Percentiles rank a stretch among this genome's conserved stretches.
phyloP scores from a whole-genome alignment of 2,329 filamentous ascomycete species.

The Lithohypha guttulata region DNA sequence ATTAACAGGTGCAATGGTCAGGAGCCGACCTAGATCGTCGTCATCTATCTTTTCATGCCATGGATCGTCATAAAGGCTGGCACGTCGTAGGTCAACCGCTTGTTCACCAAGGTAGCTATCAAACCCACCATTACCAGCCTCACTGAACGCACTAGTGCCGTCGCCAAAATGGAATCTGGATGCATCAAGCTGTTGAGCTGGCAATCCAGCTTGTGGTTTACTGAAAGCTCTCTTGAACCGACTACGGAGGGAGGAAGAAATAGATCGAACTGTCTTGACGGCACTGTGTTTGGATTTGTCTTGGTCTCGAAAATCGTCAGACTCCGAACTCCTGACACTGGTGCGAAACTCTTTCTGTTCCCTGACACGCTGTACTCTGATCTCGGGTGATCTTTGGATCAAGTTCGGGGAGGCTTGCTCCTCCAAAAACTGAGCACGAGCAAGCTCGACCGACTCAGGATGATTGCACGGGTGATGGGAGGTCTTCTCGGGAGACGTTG shows the following conservation, averaged over 20 bases:
- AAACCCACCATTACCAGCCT: constrained; percentile 8
- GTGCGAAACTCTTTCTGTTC: constrained; percentile 24
- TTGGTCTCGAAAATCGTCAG: constrained; percentile 8
- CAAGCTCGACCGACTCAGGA: constrained; percentile 30
- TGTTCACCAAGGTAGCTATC: constrained; percentile 11
- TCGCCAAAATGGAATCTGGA: constrained; percentile 19
- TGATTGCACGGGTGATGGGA: constrained; percentile 19
- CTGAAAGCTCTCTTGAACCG: constrained; percentile 33
- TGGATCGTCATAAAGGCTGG: constrained; percentile 10
- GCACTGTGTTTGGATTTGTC: background rate
- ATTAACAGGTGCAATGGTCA: constrained; percentile 10
- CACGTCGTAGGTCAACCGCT: constrained; percentile 4
- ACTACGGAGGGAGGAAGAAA: constrained; percentile 34
- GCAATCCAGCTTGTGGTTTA: constrained; percentile 22
- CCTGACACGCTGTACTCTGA: constrained; percentile 19
- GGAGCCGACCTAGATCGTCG: constrained; percentile 14
- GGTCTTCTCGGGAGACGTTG: constrained; percentile 10
- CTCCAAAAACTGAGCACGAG: constrained; percentile 31
- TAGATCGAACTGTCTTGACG: constrained; percentile 25
- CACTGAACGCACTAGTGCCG: constrained; percentile 15
- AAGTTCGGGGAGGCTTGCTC: constrained; percentile 16
- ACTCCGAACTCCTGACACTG: constrained; percentile 15
- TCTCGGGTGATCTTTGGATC: constrained; percentile 22
- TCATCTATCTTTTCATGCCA: constrained; percentile 8
- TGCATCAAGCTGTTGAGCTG: constrained; percentile 22